Conservation (phyloP, 1,139 yeast species). For the Yamadazyma songkhlaensis region DNA sequence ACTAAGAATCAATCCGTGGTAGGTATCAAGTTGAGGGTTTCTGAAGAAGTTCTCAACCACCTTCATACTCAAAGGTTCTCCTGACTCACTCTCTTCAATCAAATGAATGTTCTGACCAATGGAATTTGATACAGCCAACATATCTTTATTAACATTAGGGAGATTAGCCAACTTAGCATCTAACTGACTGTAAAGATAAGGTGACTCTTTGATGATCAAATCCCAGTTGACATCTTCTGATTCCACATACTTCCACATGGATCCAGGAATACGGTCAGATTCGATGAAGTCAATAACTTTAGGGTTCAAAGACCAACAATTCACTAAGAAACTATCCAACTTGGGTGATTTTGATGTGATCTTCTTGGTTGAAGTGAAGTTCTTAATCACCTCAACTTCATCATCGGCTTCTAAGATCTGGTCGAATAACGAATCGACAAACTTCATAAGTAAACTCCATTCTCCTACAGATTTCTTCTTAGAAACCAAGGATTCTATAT, state of each 20-base stretch:
- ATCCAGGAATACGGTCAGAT: conserved; percentile 4
- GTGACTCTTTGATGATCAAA: conserved; percentile 11
- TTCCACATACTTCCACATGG: conserved; percentile 19
- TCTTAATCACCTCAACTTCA: conserved; percentile 1
- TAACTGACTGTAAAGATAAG: conserved; percentile 14
- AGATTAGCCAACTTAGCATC: conserved; percentile 10
- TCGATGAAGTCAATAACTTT: conserved; percentile 7
- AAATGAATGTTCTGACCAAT: conserved; percentile 40
- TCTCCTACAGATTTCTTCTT: conserved; percentile 12
- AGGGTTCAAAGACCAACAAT: conserved; percentile 4
- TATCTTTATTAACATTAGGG: conserved; percentile 11
- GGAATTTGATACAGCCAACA: conserved; percentile 45
- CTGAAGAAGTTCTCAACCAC: conserved; percentile 1
- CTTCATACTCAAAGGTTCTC: conserved; percentile 1
- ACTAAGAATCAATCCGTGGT: conserved; percentile 15
- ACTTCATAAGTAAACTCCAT: conserved; percentile 16
- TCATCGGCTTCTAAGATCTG: background rate
- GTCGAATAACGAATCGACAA: conserved; percentile 3
- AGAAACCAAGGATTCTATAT: conserved; percentile 8
- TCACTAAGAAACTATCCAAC: background rate
- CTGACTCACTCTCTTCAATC: conserved; percentile 14
- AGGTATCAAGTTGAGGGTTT: background rate
- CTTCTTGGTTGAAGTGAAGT: background rate
- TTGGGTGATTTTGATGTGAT: background rate
- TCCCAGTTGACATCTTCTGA: conserved; percentile 12